A percentile compares a stretch with the other conserved stretches of the same genome.
These are phyloP conservation scores for Heterobasidion parviporum DNA, from an alignment of 1,284 basidiomycete species.

Conservation along the genomic window DNA sequence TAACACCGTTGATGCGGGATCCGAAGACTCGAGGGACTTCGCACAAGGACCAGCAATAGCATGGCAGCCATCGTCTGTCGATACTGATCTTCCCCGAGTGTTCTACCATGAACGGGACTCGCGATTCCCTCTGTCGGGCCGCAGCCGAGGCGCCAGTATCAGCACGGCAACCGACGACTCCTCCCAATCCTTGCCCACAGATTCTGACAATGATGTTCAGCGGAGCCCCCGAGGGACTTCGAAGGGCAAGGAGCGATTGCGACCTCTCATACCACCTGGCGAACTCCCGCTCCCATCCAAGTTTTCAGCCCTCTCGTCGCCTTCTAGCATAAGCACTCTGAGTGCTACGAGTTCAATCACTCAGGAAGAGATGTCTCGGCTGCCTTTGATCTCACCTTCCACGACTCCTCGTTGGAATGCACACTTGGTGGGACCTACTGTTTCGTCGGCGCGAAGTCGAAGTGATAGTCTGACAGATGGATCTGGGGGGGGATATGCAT, in stretches of 20 bases:
- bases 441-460: slow-evolving; percentile 37
- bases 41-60: neutral
- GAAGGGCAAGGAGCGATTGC: slow-evolving; percentile 27
- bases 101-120: slow-evolving; percentile 23
- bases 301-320: slow-evolving; percentile 31
- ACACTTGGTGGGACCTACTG: slow-evolving; percentile 7
- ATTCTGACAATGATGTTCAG: slow-evolving; percentile 41
- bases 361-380: slow-evolving; percentile 28
- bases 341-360: slow-evolving; percentile 21
- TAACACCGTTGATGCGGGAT: neutral
- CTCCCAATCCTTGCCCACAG: slow-evolving; percentile 29
- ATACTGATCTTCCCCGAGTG: slow-evolving; percentile 22
- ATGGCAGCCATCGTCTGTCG: slow-evolving; percentile 13
- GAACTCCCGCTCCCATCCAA: slow-evolving; percentile 50
- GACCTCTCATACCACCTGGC: slow-evolving; percentile 35
- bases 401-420: neutral
- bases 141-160: slow-evolving; percentile 47
- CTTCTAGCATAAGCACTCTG: slow-evolving; percentile 31
- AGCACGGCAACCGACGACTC: slow-evolving; percentile 35
- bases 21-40: slow-evolving; percentile 3
- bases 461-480: slow-evolving; percentile 42
- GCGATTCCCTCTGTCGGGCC: slow-evolving; percentile 26
- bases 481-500: neutral
- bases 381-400: slow-evolving; percentile 15
- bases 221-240: neutral